phyloP scores from a whole-genome alignment of 345 rosid genomes.

The Theobroma cacao region DNA sequence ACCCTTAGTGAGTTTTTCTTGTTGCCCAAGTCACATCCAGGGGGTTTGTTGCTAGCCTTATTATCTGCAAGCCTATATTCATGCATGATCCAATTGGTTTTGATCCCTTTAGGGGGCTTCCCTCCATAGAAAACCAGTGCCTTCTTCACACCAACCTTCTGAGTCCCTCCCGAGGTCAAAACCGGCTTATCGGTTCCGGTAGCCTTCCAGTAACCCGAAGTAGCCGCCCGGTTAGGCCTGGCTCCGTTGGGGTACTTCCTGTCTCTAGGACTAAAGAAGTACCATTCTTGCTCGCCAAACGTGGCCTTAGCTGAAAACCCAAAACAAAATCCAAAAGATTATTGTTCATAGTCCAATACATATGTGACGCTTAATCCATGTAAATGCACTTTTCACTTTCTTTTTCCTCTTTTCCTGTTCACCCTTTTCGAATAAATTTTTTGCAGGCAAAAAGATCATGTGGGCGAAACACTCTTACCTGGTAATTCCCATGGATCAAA shows the following conservation, averaged over 20 bases:
- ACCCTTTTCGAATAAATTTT: not conserved
- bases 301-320: slow-evolving; percentile 63
- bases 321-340: not conserved
- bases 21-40: slow-evolving; percentile 59
- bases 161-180: slow-evolving; percentile 51
- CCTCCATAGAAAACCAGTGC: slow-evolving; percentile 93
- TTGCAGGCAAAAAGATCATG: not conserved
- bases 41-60: slow-evolving; percentile 53
- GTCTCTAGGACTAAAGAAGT: slow-evolving; percentile 92
- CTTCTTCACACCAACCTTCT: slow-evolving; percentile 87
- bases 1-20: slow-evolving; percentile 91
- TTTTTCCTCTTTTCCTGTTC: not conserved
- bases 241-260: slow-evolving; percentile 97
- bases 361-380: not conserved
- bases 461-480: slow-evolving; percentile 30
- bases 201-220: slow-evolving; percentile 99
- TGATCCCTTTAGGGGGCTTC: slow-evolving; percentile 96
- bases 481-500: slow-evolving; percentile 99
- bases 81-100: slow-evolving; percentile 99
- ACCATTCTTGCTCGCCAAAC: slow-evolving; percentile 98
- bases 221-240: slow-evolving; percentile 92
- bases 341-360: not conserved
- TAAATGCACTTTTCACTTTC: not conserved
- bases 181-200: slow-evolving; percentile 98
- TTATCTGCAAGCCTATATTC: slow-evolving; percentile 73